These are phyloP conservation scores for Ogataea polymorpha DNA, from an alignment of 805 yeast species.

Conservation along the genomic window DNA sequence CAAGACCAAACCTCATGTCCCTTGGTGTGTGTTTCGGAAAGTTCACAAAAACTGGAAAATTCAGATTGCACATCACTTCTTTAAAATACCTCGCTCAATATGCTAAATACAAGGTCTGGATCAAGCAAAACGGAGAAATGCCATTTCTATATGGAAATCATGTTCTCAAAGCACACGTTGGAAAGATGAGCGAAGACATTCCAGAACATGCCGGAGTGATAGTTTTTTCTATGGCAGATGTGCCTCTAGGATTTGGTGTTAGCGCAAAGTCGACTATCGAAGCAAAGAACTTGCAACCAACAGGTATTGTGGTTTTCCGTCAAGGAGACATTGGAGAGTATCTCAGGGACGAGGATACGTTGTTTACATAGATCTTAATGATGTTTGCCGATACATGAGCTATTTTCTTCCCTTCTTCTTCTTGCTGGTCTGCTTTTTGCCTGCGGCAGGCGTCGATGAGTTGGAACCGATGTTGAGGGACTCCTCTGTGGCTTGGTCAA, in stretches of 20 bases:
- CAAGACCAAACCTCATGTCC: constrained; percentile 88
- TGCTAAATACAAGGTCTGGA: constrained; percentile 94
- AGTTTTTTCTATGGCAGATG: constrained; percentile 86
- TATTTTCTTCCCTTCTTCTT: constrained; percentile 31
- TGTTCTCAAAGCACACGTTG: constrained; percentile 92
- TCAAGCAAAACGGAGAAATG: constrained; percentile 97
- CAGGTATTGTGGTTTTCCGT: constrained; percentile 91
- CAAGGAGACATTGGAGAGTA: constrained; percentile 98
- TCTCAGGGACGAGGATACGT: constrained; percentile 94
- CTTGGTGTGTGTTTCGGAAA: constrained; percentile 93
- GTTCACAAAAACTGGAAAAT: constrained; percentile 96
- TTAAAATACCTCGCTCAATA: constrained; percentile 76
- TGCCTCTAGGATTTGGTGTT: constrained; percentile 94
- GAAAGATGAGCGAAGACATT: constrained; percentile 94
- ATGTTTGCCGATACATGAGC: constrained; percentile 5
- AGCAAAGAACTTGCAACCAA: constrained; percentile 84
- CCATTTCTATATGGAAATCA: constrained; percentile 96
- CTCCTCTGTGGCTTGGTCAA: constrained; percentile 45
- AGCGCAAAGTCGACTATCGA: constrained; percentile 89
- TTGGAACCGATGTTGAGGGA: constrained; percentile 25
- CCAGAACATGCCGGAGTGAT: constrained; percentile 98
- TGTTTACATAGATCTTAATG: constrained; percentile 59
- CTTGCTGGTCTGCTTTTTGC: constrained; percentile 19
- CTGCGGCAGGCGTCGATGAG: constrained; percentile 12
- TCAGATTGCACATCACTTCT: constrained; percentile 91